Conservation (phyloP, 2,329 filamentous ascomycete genomes). For the Neonectria faginata region DNA sequence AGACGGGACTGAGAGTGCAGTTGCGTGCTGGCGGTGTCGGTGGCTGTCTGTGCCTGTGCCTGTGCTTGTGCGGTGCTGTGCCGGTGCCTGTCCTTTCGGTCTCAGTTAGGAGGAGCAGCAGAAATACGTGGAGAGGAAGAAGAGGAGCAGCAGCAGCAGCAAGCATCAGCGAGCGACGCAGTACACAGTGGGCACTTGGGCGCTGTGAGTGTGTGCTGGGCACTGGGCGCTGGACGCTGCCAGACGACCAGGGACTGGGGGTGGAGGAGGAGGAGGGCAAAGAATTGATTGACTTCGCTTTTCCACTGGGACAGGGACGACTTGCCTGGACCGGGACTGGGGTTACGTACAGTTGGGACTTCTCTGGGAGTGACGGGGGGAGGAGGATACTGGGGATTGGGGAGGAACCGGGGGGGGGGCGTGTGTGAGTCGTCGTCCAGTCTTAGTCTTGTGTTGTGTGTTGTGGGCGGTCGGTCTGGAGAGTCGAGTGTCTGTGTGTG, state of each 20-base stretch:
- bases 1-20: constrained; percentile 10
- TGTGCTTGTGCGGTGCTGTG: constrained; percentile 30
- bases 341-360: constrained; percentile 32
- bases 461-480: background rate
- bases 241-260: constrained; percentile 29
- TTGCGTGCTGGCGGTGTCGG: constrained; percentile 30
- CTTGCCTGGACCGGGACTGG: constrained; percentile 33
- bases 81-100: constrained; percentile 33
- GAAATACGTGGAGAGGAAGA: constrained; percentile 18
- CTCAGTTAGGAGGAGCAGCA: constrained; percentile 39
- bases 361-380: constrained; percentile 22
- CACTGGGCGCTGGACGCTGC: constrained; percentile 1
- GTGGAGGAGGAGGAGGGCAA: background rate
- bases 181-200: constrained; percentile 14
- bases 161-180: constrained; percentile 9
- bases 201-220: background rate
- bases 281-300: constrained; percentile 33
- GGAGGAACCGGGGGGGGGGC: constrained; percentile 37
- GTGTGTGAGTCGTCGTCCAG: constrained; percentile 32
- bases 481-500: background rate
- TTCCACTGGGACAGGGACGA: constrained; percentile 17
- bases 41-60: constrained; percentile 35
- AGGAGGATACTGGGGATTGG: constrained; percentile 40
- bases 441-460: background rate
- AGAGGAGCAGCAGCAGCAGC: background rate